Evolutionary conservation across 257 asterid genomes (phyloP), one percentile per base, ranked within the genome.

Genomic region (Scutellaria minor): DNA sequence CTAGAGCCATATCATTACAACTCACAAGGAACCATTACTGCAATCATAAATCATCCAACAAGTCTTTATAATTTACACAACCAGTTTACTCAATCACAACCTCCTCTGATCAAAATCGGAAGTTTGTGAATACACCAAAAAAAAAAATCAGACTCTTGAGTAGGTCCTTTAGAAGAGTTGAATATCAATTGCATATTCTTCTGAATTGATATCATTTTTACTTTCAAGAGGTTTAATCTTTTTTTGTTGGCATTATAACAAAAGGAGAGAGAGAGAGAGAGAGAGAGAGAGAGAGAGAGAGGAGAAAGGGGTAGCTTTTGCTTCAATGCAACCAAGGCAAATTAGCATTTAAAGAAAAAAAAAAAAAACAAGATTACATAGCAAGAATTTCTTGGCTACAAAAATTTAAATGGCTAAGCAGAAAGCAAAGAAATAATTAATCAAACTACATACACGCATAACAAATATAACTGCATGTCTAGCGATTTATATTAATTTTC

Each of bases 331-430:
- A 14, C 27, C 5, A 15, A 66, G 15, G 53, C 59, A 44, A 31
- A 1, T 31, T 31, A 31, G 37, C 58, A 74, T 69, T 64, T 46
- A 7, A 64, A 41, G 35, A 18, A 18, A 18, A 27, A 64, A 41
- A 31, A 27, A 58, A 47, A 51, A 31, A 48, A 42, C 24, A 70
- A n/a, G 40, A 20, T 6, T 18, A 20, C 60, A 51, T 18, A 40
- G 9, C 50, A 54, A 64, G 9, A 45, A 68, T 4, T 5, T 20
- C 50, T 22, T 35, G 12, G 20, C 15, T 4, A 44, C n/a, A 11
- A 39, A 41, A 71, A 12, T 46, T 10, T 44, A 53, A 27, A 18
- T 35, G 65, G 55, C 79, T 20, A 68, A 37, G 57, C 70, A 70
- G 75, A 53, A n/a, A 24, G 39, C n/a, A 41, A 9, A 51, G 5